Base-by-base conservation (phyloP, 108 stramenopile genomes). In the Epipyxis sp. region DNA sequence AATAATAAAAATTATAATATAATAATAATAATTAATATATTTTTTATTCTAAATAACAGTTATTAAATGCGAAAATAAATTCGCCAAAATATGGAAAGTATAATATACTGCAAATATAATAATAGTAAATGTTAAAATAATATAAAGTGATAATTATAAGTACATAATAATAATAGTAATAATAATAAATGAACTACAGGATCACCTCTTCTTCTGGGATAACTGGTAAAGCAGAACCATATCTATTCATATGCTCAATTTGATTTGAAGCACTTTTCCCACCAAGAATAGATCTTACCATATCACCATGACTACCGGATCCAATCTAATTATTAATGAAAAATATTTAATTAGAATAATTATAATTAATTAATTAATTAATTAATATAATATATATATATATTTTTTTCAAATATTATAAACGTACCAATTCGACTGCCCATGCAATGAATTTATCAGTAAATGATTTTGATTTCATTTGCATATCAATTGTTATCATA, bases 341-440 rank as follows among this genome's bases (percentile, higher is more conserved):
- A 6, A 20, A 20, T 20, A 20, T 13, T 6, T 50, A 13, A 50
- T 6, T 50, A 50, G 13, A 50, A n/a, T n/a, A n/a, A n/a, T n/a
- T n/a, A n/a, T n/a, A n/a, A n/a, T n/a, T n/a, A n/a, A n/a, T n/a
- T n/a, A n/a, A n/a, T n/a, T n/a, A n/a, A n/a, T n/a, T n/a, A n/a
- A n/a, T n/a, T n/a, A n/a, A n/a, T n/a, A n/a, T n/a, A n/a, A n/a
- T n/a, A n/a, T n/a, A n/a, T n/a, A n/a, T n/a, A n/a, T n/a, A n/a
- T n/a, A n/a, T n/a, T n/a, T n/a, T n/a, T n/a, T n/a, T n/a, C n/a
- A n/a, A n/a, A n/a, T n/a, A n/a, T n/a, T n/a, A 6, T 13, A 50
- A 50, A 50, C 61, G 20, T 65, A 65, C 61, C 61, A 65, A 29
- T 25, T 65, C 61, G 30, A 65, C 10, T 25, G 34, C 25, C 61